Evolutionary conservation across 2,329 filamentous ascomycete genomes (phyloP).

Genomic region (Venturia asperata): DNA sequence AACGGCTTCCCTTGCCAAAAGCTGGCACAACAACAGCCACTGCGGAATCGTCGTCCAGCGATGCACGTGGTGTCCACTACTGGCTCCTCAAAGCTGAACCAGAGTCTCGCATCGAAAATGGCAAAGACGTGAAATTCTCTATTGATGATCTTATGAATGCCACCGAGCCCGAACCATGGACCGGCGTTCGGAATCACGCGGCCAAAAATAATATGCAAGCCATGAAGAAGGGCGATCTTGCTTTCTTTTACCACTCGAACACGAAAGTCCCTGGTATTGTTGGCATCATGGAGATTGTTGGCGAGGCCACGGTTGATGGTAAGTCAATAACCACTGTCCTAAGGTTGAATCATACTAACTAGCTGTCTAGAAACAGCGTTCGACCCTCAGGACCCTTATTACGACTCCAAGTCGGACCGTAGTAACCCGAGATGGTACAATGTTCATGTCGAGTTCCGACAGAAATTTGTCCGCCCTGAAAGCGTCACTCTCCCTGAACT

Average conservation of each 20-base stretch:
- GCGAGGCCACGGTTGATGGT: constrained; percentile 75
- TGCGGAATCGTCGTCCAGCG: constrained; percentile 14
- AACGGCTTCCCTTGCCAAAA: constrained; percentile 13
- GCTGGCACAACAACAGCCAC: constrained; percentile 10
- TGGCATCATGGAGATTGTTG: constrained; percentile 81
- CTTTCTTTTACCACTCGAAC: constrained; percentile 96
- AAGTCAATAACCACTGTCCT: constrained; percentile 26
- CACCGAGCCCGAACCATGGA: constrained; percentile 78
- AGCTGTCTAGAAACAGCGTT: constrained; percentile 55
- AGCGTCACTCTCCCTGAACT: constrained; percentile 66
- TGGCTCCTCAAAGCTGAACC: constrained; percentile 59
- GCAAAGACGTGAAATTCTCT: constrained; percentile 83
- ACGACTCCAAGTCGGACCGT: constrained; percentile 66
- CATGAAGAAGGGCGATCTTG: constrained; percentile 87
- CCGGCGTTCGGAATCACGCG: constrained; percentile 56
- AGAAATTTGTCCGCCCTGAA: constrained; percentile 59
- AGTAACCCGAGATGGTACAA: constrained; percentile 75
- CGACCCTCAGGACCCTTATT: constrained; percentile 68
- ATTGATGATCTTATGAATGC: constrained; percentile 79
- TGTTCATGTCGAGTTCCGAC: constrained; percentile 80
- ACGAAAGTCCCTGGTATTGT: constrained; percentile 84
- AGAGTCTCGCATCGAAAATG: constrained; percentile 76
- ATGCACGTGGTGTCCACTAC: constrained; percentile 27
- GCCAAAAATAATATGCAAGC: constrained; percentile 83
- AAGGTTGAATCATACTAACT: neutral